phyloP scores from a whole-genome alignment of 495 filamentous ascomycete species.

The Penicillium verhagenii region DNA sequence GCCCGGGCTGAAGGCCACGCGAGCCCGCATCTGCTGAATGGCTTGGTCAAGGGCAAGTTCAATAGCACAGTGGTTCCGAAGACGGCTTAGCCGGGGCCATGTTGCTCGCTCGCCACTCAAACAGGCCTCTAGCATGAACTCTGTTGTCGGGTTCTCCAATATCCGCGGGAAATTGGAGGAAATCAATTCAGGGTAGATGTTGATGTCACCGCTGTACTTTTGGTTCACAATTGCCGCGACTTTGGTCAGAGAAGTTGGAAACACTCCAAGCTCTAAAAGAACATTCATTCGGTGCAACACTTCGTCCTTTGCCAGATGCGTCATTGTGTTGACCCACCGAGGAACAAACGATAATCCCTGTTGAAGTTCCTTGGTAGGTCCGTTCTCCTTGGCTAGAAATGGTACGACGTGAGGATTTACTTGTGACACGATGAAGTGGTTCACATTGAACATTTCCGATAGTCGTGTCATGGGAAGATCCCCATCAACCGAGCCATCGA shows the following conservation, averaged over 20 bases:
- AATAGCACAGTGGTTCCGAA: conserved; percentile 80
- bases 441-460: conserved; percentile 96
- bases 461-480: conserved; percentile 90
- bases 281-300: conserved; percentile 77
- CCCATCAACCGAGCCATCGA: conserved; percentile 92
- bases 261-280: conserved; percentile 77
- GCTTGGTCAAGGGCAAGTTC: conserved; percentile 84
- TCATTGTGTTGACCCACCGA: conserved; percentile 65
- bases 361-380: conserved; percentile 40
- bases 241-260: conserved; percentile 79
- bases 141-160: conserved; percentile 79
- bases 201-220: conserved; percentile 94
- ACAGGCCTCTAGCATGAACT: conserved; percentile 82
- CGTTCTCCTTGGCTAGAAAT: conserved; percentile 74
- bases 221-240: conserved; percentile 78
- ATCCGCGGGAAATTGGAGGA: conserved; percentile 73
- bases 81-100: conserved; percentile 82
- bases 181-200: conserved; percentile 79
- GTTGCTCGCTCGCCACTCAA: conserved; percentile 79
- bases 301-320: conserved; percentile 78
- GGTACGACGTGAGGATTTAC: conserved; percentile 93
- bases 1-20: conserved; percentile 76
- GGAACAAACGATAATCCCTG: conserved; percentile 38
- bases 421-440: conserved; percentile 96
- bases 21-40: conserved; percentile 70